Conservation (phyloP, 2,329 filamentous ascomycete species). For the Diaporthe helianthi region DNA sequence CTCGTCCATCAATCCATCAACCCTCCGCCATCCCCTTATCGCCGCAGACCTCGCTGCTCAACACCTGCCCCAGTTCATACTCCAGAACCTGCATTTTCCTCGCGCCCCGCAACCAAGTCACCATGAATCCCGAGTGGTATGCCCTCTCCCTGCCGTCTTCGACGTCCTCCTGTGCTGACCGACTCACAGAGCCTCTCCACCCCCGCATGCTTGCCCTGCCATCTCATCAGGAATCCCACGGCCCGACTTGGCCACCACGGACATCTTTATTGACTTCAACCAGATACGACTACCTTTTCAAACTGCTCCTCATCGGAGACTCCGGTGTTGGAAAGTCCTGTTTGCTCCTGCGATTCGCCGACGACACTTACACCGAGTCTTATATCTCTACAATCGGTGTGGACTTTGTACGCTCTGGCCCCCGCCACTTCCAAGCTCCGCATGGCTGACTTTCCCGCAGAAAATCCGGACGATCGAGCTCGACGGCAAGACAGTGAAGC, state of each 20-base stretch:
- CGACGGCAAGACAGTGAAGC: constrained; percentile 99
- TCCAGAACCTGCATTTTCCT: constrained; percentile 5
- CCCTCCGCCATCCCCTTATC: constrained; percentile 29
- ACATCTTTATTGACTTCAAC: constrained; percentile 38
- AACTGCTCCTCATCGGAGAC: constrained; percentile 99
- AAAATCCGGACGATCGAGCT: constrained; percentile 99
- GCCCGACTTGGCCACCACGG: background rate
- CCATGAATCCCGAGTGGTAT: constrained; percentile 93
- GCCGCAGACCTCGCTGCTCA: constrained; percentile 28
- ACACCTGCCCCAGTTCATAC: constrained; percentile 29
- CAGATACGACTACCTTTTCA: constrained; percentile 99
- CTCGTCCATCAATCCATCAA: constrained; percentile 34
- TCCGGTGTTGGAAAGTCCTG: constrained; percentile 99
- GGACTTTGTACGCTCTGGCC: constrained; percentile 81
- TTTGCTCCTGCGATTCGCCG: constrained; percentile 94
- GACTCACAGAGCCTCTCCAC: constrained; percentile 31
- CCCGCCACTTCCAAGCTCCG: background rate
- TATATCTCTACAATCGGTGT: constrained; percentile 99
- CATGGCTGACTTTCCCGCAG: constrained; percentile 56
- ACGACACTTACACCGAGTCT: constrained; percentile 98
- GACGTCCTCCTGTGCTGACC: constrained; percentile 36
- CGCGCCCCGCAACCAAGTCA: constrained; percentile 49
- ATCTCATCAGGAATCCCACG: background rate
- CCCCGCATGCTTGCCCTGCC: constrained; percentile 4
- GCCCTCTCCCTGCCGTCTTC: constrained; percentile 49